phyloP scores from a whole-genome alignment of 257 asterid genomes.

The Nicotiana sylvestris region DNA sequence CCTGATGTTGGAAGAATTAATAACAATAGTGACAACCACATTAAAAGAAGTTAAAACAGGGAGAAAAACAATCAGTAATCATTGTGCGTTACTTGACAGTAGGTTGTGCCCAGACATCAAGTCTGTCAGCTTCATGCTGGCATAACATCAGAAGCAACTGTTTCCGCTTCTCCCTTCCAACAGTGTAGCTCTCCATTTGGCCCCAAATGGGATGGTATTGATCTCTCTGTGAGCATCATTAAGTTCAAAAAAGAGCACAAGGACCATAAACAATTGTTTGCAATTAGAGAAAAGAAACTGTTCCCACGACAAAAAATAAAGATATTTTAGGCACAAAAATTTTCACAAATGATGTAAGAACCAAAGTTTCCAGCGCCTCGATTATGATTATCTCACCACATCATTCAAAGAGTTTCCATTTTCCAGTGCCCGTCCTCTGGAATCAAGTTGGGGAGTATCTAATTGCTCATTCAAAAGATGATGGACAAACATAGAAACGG shows the following conservation, averaged over 20 bases:
- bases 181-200: constrained; percentile 75
- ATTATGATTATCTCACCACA: constrained; percentile 50
- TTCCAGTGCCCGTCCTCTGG: constrained; percentile 49
- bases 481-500: constrained; percentile 71
- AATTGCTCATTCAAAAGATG: constrained; percentile 68
- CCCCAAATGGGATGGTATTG: constrained; percentile 97
- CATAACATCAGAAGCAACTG: constrained; percentile 89
- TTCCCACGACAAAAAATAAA: constrained; percentile 8
- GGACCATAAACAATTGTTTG: constrained; percentile 8
- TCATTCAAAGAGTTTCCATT: constrained; percentile 62
- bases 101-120: constrained; percentile 99
- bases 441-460: constrained; percentile 53
- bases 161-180: constrained; percentile 86
- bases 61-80: constrained; percentile 13
- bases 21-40: constrained; percentile 20
- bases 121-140: constrained; percentile 96
- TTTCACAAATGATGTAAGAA: constrained; percentile 10
- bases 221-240: constrained; percentile 53
- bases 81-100: constrained; percentile 61
- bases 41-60: neutral
- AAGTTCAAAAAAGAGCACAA: constrained; percentile 14
- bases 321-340: neutral
- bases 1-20: constrained; percentile 36
- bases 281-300: constrained; percentile 7
- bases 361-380: constrained; percentile 20